Evolutionary conservation across 768 basidiomycete species (phyloP), one percentile per base, ranked within the genome.

Genomic region (Suillus decipiens): DNA sequence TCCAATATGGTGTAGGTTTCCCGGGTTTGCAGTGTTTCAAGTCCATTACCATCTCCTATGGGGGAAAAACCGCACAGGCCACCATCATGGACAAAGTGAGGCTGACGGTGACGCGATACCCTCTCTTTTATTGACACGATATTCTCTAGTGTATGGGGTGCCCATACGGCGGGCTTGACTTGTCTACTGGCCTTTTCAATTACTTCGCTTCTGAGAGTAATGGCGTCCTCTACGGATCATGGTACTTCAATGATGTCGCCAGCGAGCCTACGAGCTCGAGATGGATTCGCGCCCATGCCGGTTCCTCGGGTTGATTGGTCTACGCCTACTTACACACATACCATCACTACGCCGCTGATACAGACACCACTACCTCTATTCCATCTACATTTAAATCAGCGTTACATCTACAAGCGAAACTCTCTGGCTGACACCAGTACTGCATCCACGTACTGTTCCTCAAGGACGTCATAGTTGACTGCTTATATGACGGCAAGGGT

Each of bases 1-100:
- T 22, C 77, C 82, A 88, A 76, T 90, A 77, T 64, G 87, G 88
- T 17, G 65, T 67, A 34, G 81, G 82, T 2, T 88, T 82, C 71
- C 89, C 90, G 19, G 85, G 88, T 14, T 79, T 84, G 39, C 66
- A 88, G 61, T 94, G 92, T 74, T 81, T 81, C 73, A 78, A 85
- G 71, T 63, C 64, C 17, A 89, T 94, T 67, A 81, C 80, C 5
- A 86, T 94, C 72, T 71, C 70, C 3, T 84, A 77, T 65, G 77
- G 79, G 48, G 89, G 89, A 39, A 83, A 85, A 68, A 79, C 78
- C 0, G 71, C 83, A 3, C 60, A 60, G 0, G 91, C 91, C 0
- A 76, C 67, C 11, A 82, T 93, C 70, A 78, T 79, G 70, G 91
- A 93, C 73, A 73, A 81, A 84, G 88, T 87, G 50, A 64, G 71